These are phyloP conservation scores for Plasmodiophora brassicae DNA, from an alignment of 208 protist genomes.

Conservation along the genomic window DNA sequence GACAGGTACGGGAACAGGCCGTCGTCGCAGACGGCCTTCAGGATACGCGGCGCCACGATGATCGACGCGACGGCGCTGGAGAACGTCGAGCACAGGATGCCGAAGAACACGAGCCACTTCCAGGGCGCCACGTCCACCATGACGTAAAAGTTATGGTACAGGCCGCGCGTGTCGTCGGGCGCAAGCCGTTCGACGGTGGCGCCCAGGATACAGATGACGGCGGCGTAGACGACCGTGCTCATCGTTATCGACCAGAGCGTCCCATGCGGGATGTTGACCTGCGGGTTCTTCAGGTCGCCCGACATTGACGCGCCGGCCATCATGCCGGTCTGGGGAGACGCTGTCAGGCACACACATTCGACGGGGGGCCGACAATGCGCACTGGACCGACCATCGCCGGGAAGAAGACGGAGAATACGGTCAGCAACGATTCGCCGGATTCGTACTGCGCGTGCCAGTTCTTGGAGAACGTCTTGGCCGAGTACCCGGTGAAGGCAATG, in stretches of 20 bases:
- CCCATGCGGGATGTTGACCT: slow-evolving; percentile 60
- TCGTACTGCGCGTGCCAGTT: too few species aligned
- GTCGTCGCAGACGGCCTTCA: slow-evolving; percentile 58
- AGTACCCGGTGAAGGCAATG: too few species aligned
- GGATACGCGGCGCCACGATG: slow-evolving; percentile 60
- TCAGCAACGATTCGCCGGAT: too few species aligned
- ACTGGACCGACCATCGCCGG: too few species aligned
- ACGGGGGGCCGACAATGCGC: too few species aligned
- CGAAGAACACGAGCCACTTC: slow-evolving; percentile 44
- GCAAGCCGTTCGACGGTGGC: slow-evolving; percentile 39
- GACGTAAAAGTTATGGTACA: slow-evolving; percentile 48
- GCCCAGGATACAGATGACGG: slow-evolving; percentile 52
- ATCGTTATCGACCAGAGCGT: slow-evolving; percentile 59
- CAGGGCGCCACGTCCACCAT: slow-evolving; percentile 43
- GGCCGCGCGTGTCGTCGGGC: not conserved
- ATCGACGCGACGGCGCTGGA: slow-evolving; percentile 49
- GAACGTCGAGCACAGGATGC: slow-evolving; percentile 52
- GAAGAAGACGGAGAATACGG: slow-evolving; percentile 65
- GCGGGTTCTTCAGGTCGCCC: slow-evolving; percentile 63
- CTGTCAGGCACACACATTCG: too few species aligned
- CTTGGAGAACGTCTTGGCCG: too few species aligned
- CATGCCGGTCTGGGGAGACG: too few species aligned
- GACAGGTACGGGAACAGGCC: slow-evolving; percentile 59
- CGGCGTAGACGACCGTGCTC: slow-evolving; percentile 56
- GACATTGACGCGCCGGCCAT: slow-evolving; percentile 68